phyloP scores from a whole-genome alignment of 2,329 filamentous ascomycete genomes.

The Cladosporium austrohemisphaericum region DNA sequence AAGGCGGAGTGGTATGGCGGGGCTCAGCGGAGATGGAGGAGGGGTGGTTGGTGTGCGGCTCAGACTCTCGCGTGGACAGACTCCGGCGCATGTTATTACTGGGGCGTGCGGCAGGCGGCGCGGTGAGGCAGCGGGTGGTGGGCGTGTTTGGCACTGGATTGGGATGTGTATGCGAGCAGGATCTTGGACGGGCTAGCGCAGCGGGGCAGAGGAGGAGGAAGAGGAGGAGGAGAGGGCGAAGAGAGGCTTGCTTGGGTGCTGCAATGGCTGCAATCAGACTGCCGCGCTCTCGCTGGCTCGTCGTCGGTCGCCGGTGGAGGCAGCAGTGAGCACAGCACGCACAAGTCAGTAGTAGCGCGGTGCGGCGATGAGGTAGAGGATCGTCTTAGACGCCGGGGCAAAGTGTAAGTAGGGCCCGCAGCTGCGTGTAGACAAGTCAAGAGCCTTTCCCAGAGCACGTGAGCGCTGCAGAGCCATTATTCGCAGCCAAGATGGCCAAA shows the following conservation, averaged over 20 bases:
- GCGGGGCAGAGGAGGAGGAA: not conserved
- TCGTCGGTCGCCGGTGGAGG: not conserved
- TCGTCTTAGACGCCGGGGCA: conserved; percentile 1
- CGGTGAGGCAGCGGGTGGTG: not conserved
- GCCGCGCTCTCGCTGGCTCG: not conserved
- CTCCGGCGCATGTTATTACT: conserved; percentile 13
- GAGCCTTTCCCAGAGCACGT: not conserved
- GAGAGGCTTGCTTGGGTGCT: not conserved
- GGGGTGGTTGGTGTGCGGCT: conserved; percentile 7
- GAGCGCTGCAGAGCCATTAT: too few species aligned
- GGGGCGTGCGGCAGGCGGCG: conserved; percentile 9
- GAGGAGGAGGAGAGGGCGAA: not conserved
- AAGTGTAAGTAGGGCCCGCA: not conserved
- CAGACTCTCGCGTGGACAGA: conserved; percentile 10
- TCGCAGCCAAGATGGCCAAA: too few species aligned
- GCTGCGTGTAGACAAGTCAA: not conserved
- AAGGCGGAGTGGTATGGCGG: conserved; percentile 6
- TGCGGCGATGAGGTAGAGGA: conserved; percentile 2
- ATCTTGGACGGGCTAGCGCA: not conserved
- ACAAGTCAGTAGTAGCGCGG: too few species aligned
- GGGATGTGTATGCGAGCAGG: not conserved
- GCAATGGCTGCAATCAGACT: not conserved
- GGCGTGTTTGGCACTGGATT: not conserved
- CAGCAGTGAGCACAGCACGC: too few species aligned
- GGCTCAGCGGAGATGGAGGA: not conserved